phyloP scores from a whole-genome alignment of 176 grass and related monocot species.

The Olyra latifolia region DNA sequence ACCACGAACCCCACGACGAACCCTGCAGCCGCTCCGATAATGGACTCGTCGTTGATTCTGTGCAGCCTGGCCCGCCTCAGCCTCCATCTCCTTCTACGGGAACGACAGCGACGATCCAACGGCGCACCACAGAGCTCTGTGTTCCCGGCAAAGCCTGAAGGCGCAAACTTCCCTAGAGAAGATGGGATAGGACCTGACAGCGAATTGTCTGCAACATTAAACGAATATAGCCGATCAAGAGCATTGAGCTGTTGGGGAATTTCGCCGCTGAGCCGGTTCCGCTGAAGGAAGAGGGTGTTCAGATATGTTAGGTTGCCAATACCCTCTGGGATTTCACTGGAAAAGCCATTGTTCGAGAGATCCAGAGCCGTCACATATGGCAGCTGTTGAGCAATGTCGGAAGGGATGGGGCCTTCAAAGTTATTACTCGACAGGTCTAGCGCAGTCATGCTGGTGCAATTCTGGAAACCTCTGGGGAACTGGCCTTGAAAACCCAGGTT shows the following conservation, averaged over 20 bases:
- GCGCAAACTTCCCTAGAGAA: accelerated
- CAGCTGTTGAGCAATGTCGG: neutral
- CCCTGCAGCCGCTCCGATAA: neutral
- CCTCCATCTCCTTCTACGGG: neutral
- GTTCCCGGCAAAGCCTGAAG: neutral
- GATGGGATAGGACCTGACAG: constrained; percentile 9
- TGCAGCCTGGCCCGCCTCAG: neutral
- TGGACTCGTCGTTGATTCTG: constrained; percentile 16
- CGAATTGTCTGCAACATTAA: constrained; percentile 42
- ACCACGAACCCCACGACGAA: constrained; percentile 21
- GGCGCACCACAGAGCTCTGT: constrained; percentile 4
- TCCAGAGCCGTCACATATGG: constrained; percentile 28
- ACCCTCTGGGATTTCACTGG: constrained; percentile 28
- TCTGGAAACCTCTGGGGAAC: constrained; percentile 45
- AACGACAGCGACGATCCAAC: neutral
- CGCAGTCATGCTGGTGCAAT: constrained; percentile 5
- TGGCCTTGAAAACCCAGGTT: constrained; percentile 52
- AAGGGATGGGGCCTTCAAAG: constrained; percentile 39
- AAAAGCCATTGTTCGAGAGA: constrained; percentile 53
- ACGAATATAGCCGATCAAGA: neutral
- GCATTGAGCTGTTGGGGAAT: neutral
- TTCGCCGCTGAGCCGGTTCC: constrained; percentile 36
- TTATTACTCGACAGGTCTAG: constrained; percentile 50
- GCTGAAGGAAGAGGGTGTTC: constrained; percentile 33
- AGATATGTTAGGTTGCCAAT: constrained; percentile 7